These are phyloP conservation scores for Botrytis aclada DNA, from an alignment of 2,329 filamentous ascomycete genomes.

Conservation along the genomic window DNA sequence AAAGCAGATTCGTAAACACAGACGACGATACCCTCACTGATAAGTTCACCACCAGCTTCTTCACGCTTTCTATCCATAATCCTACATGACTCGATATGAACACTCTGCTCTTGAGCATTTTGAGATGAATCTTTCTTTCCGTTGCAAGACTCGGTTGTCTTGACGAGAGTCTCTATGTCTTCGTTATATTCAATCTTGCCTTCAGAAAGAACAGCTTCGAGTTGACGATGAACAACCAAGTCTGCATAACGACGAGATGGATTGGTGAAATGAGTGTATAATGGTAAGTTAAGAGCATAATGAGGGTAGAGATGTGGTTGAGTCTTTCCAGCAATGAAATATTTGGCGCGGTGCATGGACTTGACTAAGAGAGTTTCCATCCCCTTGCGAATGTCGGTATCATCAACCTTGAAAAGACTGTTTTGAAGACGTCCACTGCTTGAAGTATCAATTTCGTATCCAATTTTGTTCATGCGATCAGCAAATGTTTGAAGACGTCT, in stretches of 20 bases:
- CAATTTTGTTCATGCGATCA: constrained; percentile 88
- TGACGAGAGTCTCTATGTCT: constrained; percentile 81
- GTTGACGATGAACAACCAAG: constrained; percentile 90
- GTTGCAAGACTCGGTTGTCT: constrained; percentile 94
- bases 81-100: constrained; percentile 96
- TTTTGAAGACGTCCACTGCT: constrained; percentile 91
- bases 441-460: constrained; percentile 82
- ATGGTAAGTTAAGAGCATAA: constrained; percentile 85
- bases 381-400: constrained; percentile 86
- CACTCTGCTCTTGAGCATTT: constrained; percentile 96
- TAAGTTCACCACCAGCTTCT: constrained; percentile 83
- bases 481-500: constrained; percentile 87
- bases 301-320: constrained; percentile 76
- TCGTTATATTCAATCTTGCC: constrained; percentile 82
- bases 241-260: constrained; percentile 94
- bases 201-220: constrained; percentile 81
- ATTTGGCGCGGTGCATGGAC: constrained; percentile 94
- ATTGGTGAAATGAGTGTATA: constrained; percentile 97
- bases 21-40: constrained; percentile 92
- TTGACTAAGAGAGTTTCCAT: constrained; percentile 97
- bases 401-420: constrained; percentile 90
- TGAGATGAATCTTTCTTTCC: constrained; percentile 99
- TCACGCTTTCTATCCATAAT: constrained; percentile 90
- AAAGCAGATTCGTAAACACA: constrained; percentile 99
- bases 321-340: constrained; percentile 81